A percentile compares a stretch with the other conserved stretches of the same genome.
Evolutionary conservation across 2,329 filamentous ascomycete genomes (phyloP).

Genomic region (Phyllosticta paracitricarpa): DNA sequence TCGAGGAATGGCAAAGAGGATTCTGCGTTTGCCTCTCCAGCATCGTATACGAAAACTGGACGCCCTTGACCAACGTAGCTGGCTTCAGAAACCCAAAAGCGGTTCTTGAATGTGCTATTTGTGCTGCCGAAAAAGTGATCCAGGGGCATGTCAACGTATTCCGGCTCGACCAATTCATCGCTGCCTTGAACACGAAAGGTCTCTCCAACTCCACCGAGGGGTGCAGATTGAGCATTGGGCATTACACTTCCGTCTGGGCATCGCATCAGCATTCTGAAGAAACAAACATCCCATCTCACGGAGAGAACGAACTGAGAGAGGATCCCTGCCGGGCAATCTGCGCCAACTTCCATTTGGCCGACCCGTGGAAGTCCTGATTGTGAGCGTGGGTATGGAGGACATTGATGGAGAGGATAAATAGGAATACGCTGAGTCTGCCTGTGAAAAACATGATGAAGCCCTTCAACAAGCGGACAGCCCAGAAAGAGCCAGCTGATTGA

Average conservation of each 20-base stretch:
- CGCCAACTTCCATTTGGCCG: too few species aligned
- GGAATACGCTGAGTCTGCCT: neutral
- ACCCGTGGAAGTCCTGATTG: neutral
- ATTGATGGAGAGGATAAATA: neutral
- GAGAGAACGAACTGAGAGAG: too few species aligned
- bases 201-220: too few species aligned
- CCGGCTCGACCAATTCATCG: constrained; percentile 10
- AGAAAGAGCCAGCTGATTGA: neutral
- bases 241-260: too few species aligned
- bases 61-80: constrained; percentile 25
- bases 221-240: too few species aligned
- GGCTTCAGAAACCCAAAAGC: constrained; percentile 26
- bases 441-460: neutral
- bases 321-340: too few species aligned
- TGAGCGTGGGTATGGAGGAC: neutral
- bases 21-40: constrained; percentile 24
- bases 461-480: neutral
- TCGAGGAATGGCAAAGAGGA: neutral
- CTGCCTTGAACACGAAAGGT: neutral
- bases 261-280: too few species aligned
- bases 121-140: constrained; percentile 24
- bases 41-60: constrained; percentile 30
- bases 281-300: too few species aligned
- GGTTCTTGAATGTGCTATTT: constrained; percentile 25
- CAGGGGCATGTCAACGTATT: constrained; percentile 27